These are phyloP conservation scores for Suaeda aralocaspica DNA, from an alignment of 148 eudicot species.

Conservation along the genomic window DNA sequence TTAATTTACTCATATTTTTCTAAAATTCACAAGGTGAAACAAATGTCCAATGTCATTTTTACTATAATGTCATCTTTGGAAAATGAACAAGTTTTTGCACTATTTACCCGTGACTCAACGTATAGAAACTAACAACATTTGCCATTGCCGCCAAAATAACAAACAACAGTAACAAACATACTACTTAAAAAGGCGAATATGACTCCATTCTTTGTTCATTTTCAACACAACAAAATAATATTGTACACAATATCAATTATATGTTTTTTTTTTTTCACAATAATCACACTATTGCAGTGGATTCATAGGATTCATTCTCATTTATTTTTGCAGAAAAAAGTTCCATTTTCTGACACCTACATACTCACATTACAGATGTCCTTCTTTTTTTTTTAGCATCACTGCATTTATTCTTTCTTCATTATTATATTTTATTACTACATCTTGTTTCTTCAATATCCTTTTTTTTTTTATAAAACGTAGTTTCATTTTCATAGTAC, in stretches of 20 bases:
- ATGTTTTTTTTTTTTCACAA: not conserved
- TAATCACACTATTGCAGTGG: slow-evolving; percentile 24
- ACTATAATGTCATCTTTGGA: slow-evolving; percentile 3
- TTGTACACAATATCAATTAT: not conserved
- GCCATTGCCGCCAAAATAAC: slow-evolving; percentile 25
- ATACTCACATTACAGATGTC: slow-evolving; percentile 5
- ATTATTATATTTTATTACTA: not conserved
- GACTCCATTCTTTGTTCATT: slow-evolving; percentile 18
- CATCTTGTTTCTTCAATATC: slow-evolving; percentile 20
- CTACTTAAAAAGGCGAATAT: slow-evolving; percentile 8
- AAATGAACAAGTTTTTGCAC: not conserved
- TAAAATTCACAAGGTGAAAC: not conserved
- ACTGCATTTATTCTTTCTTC: slow-evolving; percentile 8
- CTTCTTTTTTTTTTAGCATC: not conserved
- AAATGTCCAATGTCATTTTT: not conserved
- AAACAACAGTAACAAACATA: not conserved
- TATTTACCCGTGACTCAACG: slow-evolving; percentile 29
- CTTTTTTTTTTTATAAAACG: not conserved
- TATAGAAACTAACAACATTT: slow-evolving; percentile 17
- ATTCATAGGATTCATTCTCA: slow-evolving; percentile 20
- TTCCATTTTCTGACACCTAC: slow-evolving; percentile 23
- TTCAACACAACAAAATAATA: not conserved
- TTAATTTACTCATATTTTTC: too few species aligned
- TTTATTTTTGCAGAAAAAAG: not conserved
- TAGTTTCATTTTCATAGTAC: not conserved